A percentile compares a stretch with the other conserved stretches of the same genome.
These are phyloP conservation scores for Pseudocercospora pini-densiflorae DNA, from an alignment of 2,329 filamentous ascomycete species.

Conservation along the genomic window DNA sequence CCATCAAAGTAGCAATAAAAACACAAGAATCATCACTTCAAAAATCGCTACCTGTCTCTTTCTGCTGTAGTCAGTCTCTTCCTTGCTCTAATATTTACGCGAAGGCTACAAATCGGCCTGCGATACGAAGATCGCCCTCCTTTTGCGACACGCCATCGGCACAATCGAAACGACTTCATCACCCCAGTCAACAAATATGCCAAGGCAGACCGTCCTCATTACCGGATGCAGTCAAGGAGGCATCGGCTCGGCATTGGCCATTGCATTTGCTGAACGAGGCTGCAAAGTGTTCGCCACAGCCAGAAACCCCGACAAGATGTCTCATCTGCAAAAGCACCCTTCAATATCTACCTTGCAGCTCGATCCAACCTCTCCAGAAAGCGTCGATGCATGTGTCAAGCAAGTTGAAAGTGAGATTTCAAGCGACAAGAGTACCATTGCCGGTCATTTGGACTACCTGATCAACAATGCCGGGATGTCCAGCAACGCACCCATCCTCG, in stretches of 20 bases:
- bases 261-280: constrained; percentile 43
- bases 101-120: background rate
- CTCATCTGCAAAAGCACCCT: background rate
- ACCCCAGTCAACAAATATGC: background rate
- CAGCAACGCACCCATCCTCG: constrained; percentile 35
- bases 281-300: constrained; percentile 28
- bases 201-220: constrained; percentile 29
- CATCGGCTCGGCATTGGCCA: constrained; percentile 47
- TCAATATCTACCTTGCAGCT: background rate
- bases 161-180: background rate
- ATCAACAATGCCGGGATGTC: constrained; percentile 9
- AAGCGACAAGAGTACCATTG: constrained; percentile 7
- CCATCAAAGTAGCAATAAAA: too few relatives aligned
- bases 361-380: background rate
- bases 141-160: background rate
- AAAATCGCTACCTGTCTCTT: background rate
- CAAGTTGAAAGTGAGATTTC: background rate
- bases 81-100: background rate
- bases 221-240: constrained; percentile 45
- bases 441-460: background rate
- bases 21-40: background rate
- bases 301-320: constrained; percentile 38
- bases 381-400: background rate
- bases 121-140: background rate
- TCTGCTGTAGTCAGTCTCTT: background rate